Evolutionary conservation across 208 protist genomes (phyloP).

Genomic region (Giardia duodenalis): DNA sequence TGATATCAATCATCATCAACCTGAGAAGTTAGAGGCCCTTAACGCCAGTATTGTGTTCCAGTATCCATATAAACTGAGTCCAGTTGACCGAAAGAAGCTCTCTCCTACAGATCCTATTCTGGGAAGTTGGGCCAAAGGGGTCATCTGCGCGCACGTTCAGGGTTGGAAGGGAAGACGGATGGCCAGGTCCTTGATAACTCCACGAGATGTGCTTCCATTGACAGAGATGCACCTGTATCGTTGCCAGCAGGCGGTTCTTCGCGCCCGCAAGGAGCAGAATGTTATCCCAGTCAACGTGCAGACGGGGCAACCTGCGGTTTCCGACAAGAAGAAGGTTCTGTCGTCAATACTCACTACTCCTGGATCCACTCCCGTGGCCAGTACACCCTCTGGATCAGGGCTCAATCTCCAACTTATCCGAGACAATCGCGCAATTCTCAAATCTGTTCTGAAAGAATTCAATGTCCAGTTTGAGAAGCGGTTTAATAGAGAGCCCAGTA

Average conservation of each 20-base stretch:
- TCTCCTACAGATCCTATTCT: not conserved
- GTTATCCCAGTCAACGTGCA: not conserved
- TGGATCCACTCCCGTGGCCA: not conserved
- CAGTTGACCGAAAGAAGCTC: not conserved
- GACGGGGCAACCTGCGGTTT: not conserved
- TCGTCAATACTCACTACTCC: not conserved
- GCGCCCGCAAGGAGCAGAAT: not conserved
- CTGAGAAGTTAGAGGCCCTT: not conserved
- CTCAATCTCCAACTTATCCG: not conserved
- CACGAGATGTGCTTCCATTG: not conserved
- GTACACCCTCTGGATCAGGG: not conserved
- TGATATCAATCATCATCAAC: not conserved
- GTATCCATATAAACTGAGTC: not conserved
- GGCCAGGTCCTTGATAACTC: not conserved
- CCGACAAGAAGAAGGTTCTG: not conserved
- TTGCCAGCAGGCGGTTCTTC: not conserved
- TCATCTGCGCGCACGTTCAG: not conserved
- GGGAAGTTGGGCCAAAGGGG: not conserved
- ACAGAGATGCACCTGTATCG: not conserved
- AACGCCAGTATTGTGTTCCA: not conserved
- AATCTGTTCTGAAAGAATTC: slow-evolving; percentile 5
- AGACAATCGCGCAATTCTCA: not conserved
- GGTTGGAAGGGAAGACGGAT: not conserved
- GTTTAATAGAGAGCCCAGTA: not conserved
- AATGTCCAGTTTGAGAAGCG: slow-evolving; percentile 12